These are phyloP conservation scores for Coemansia sp. DNA, from an alignment of 192 early-diverging fungal genomes.

Conservation along the genomic window DNA sequence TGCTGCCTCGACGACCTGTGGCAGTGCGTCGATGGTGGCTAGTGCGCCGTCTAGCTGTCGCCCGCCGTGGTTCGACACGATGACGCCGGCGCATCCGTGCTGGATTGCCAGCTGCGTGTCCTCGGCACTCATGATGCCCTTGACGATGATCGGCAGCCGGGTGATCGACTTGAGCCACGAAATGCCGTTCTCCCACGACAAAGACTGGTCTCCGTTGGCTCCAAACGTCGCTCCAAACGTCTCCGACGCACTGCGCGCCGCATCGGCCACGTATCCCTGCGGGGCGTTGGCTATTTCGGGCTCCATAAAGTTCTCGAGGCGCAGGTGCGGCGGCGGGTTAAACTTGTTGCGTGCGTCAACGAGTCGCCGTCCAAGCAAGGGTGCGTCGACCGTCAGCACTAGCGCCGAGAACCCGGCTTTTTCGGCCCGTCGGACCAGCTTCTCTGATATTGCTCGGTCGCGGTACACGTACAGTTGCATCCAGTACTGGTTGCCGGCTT, in stretches of 20 bases:
- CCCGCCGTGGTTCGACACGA: constrained; percentile 96
- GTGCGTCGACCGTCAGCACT: constrained; percentile 60
- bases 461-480: constrained; percentile 85
- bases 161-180: constrained; percentile 84
- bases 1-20: constrained; percentile 80
- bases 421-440: constrained; percentile 69
- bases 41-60: constrained; percentile 85
- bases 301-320: constrained; percentile 61
- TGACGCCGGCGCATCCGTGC: constrained; percentile 75
- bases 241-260: constrained; percentile 14
- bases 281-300: constrained; percentile 13
- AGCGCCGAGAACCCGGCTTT: constrained; percentile 70
- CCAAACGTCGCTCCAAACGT: constrained; percentile 49
- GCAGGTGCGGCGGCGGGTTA: constrained; percentile 59
- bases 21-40: constrained; percentile 81
- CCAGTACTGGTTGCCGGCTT: constrained; percentile 56
- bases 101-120: constrained; percentile 85
- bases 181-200: constrained; percentile 84
- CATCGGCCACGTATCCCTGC: constrained; percentile 4
- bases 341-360: constrained; percentile 58
- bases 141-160: constrained; percentile 81
- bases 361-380: constrained; percentile 55
- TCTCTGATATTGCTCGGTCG: constrained; percentile 60
- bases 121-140: constrained; percentile 87
- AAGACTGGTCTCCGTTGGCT: constrained; percentile 61